A percentile compares a stretch with the other conserved stretches of the same genome.
Evolutionary conservation across 257 asterid genomes (phyloP).

Genomic region (Nicotiana obtusifolia): DNA sequence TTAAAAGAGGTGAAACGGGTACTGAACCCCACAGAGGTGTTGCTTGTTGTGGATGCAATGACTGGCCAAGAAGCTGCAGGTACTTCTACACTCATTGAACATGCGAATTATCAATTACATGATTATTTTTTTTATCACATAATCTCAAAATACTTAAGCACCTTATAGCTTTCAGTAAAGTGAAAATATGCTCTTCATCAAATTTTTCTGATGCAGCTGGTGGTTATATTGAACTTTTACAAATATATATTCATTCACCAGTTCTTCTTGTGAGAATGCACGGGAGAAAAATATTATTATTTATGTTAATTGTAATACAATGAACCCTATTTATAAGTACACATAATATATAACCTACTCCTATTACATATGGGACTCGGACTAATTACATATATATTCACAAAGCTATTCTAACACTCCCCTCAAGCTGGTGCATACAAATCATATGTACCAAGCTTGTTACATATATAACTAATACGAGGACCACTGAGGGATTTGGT

Average conservation of each 20-base stretch:
- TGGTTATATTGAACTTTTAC: neutral
- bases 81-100: constrained; percentile 20
- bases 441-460: no score
- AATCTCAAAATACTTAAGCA: neutral
- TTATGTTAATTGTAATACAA: no score
- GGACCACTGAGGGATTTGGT: no score
- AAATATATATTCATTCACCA: neutral
- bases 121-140: neutral
- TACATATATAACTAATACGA: no score
- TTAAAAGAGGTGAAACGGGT: constrained; percentile 80
- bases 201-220: neutral
- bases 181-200: neutral
- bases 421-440: no score
- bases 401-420: no score
- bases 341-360: no score
- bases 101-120: neutral
- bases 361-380: no score
- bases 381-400: no score
- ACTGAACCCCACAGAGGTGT: constrained; percentile 82
- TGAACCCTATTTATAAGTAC: no score
- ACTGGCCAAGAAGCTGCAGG: constrained; percentile 99
- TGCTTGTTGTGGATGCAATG: constrained; percentile 99
- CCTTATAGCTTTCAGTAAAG: neutral
- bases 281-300: no score
- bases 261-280: neutral